A percentile compares a stretch with the other conserved stretches of the same genome.
These are phyloP conservation scores for Pyricularia pennisetigena DNA, from an alignment of 2,329 filamentous ascomycete species.

Conservation along the genomic window DNA sequence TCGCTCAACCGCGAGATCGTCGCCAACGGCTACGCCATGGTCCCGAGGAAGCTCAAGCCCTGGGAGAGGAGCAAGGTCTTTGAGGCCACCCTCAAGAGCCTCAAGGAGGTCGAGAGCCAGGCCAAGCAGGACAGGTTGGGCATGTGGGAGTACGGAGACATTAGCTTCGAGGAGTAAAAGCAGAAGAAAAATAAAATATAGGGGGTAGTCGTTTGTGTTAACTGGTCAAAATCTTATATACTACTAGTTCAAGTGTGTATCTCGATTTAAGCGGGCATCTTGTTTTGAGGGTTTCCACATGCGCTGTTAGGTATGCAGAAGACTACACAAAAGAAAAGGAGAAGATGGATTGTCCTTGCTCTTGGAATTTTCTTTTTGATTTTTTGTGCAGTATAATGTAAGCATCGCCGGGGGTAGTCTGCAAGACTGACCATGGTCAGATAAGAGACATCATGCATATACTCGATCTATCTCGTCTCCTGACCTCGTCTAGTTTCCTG, in stretches of 20 bases:
- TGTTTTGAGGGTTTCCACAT: neutral
- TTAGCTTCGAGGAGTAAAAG: constrained; percentile 69
- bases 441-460: neutral
- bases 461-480: neutral
- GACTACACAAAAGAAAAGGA: neutral
- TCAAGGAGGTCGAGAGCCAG: constrained; percentile 64
- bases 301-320: neutral
- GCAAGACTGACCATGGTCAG: neutral
- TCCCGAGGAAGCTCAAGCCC: constrained; percentile 79
- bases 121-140: constrained; percentile 75
- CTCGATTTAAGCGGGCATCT: neutral
- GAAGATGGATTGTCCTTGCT: neutral
- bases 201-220: too few species aligned
- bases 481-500: neutral
- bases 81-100: constrained; percentile 57
- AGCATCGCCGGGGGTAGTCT: neutral
- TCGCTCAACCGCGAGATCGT: constrained; percentile 88
- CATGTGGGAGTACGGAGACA: constrained; percentile 98
- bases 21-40: constrained; percentile 76
- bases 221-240: neutral
- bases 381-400: neutral
- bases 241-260: neutral
- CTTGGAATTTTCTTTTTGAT: neutral
- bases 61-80: constrained; percentile 74
- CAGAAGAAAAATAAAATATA: too few species aligned